Base-by-base conservation (phyloP, 805 yeast genomes). In the Candida easanensis region DNA sequence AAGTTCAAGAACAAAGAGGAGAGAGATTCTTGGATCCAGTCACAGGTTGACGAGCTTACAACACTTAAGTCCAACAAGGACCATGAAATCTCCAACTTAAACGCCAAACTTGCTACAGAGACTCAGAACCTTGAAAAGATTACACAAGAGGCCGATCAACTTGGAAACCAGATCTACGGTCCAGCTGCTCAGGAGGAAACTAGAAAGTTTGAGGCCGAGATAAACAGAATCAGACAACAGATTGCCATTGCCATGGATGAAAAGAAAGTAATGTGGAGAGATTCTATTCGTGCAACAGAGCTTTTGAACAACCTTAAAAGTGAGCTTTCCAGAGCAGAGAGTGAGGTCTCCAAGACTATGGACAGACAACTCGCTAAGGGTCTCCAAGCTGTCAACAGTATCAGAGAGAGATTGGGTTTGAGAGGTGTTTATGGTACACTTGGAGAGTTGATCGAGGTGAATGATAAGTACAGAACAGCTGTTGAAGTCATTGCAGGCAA, bases 401-500 rank as follows among this genome's bases (percentile, higher is more conserved):
- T 89, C 23, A 71, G 84, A 0, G 64, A 70, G 26, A 73, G 74
- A 41, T 64, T 89, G 36, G 80, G 79, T 7, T 61, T 91, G 28
- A 64, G 64, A 1, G 75, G 80, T 16, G 95, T 88, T 9, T 81
- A 77, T 63, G 99, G 99, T 0, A 82, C 95, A 0, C 63, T 93
- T 15, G 93, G 95, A 31, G 96, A 89, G 50, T 68, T 93, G 25
- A 84, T 93, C 40, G 74, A 74, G 44, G 91, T 88, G 4, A 84
- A 84, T 50, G 89, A 84, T 41, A 86, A 86, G 56, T 90, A 88
- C 58, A 83, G 83, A 57, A 75, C 81, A 1, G 96, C 97, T 1
- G 87, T 83, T 1, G 98, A 93, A 60, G 90, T 85, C 2, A 77
- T 88, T 37, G 97, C 95, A 18, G 97, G 97, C 1, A 81, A 78